Base-by-base conservation (phyloP, 2,329 filamentous ascomycete genomes). In the Trichophyton simii region DNA sequence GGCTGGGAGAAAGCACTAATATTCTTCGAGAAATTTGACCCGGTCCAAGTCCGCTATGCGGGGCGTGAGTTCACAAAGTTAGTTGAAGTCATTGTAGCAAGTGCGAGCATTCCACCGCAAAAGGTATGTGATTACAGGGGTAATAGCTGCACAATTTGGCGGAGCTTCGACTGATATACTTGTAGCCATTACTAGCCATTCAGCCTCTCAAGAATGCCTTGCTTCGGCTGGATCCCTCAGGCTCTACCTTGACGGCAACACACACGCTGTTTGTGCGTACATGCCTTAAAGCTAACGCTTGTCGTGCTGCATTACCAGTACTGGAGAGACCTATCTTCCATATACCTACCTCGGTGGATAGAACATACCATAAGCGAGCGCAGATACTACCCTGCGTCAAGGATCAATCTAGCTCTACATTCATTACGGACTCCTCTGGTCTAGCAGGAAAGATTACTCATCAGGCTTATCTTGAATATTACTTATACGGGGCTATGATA, bases 401-500 rank as follows among this genome's bases (percentile, higher is more conserved):
- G 22, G 64, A 72, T 31, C 68, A 70, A 28, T 70, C 70, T 3
- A 71, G 67, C 62, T 64, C 69, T 20, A 65, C 66, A 15, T 76
- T 73, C 55, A 70, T 78, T 11, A 75, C 68, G 3, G 66, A 70
- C 25, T 58, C 65, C 18, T 73, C 74, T 6, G 75, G 73, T 3
- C 65, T 79, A n/a, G 73, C 75, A 11, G 67, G 72, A 2, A 73
- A 69, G 44, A 62, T 79, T 15, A 71, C 71, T n/a, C 72, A 73
- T 61, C 71, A 69, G 58, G 73, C 75, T 42, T 72, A 76, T 48
- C 75, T 89, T 20, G 83, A 87, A 69, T 90, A 89, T 70, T 86
- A 87, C 66, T 72, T 87, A 3, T 72, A 83, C 44, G 79, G 83
- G 18, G 86, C 82, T n/a, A 78, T 87, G 74, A 79, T 86, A 48